Evolutionary conservation across 2,329 filamentous ascomycete species (phyloP), one percentile per base, ranked within the genome.

Genomic region (Septoria linicola): DNA sequence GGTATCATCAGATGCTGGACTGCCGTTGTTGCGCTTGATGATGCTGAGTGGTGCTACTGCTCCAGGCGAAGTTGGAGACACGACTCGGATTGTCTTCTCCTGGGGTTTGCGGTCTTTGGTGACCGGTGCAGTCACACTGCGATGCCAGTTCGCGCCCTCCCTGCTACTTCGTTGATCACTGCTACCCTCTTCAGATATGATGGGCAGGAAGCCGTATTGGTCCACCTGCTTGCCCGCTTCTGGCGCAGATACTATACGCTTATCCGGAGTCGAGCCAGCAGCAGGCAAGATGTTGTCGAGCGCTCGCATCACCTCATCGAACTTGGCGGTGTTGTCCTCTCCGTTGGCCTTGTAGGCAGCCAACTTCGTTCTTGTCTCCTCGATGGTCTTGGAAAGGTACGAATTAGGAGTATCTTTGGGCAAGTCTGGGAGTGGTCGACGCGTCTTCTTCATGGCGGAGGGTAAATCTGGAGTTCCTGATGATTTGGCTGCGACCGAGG

Each of bases 331-430:
- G 68, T 71, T 65, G 61, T 74, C 59, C 62, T 74, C 61, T 62
- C 74, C 75, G 19, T 70, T 73, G 17, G 74, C 73, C 44, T 77
- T 74, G 47, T 67, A 67, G 2, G 76, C 74, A 27, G 80, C 75
- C 23, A 85, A 73, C 55, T 79, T 78, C 30, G 77, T 75, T 16
- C 81, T 76, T 8, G 79, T 81, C 62, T 84, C 80, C 6, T 75
- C 74, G 27, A 85, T 67, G 49, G 82, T 80, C 44, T 74, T 74
- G 32, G 78, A 72, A 34, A 80, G 70, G 57, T 76, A 80, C 2
- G 76, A 74, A 23, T 75, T 77, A 3, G 76, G 74, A 3, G 77
- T 76, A 47, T 79, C 66, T 23, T 66, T 63, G 2, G 73, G 74
- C 21, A 75, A 63, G 11, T 72, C 68, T 31, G 74, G 73, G 41